phyloP scores from a whole-genome alignment of 2,329 filamentous ascomycete species.

The Anthostomella pinea region DNA sequence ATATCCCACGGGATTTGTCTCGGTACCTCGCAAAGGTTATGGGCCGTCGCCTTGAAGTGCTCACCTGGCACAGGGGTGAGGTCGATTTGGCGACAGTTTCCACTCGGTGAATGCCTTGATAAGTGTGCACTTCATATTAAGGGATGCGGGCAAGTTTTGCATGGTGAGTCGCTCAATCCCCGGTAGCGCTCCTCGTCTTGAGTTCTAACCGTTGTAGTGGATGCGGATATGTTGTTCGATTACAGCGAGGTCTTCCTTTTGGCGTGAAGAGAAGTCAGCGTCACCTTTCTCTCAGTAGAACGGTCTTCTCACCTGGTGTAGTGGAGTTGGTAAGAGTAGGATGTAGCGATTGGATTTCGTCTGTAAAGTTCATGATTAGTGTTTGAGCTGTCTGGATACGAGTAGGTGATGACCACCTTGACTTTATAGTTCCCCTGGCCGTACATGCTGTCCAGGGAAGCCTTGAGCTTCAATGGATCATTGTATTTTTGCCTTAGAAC shows the following conservation, averaged over 20 bases:
- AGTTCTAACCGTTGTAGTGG: not conserved
- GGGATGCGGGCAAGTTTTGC: no score
- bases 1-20: no score
- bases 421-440: slow-evolving; percentile 15
- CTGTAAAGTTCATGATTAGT: slow-evolving; percentile 6
- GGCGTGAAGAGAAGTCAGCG: not conserved
- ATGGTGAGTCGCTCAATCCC: no score
- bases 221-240: not conserved
- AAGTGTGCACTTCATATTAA: no score
- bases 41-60: no score
- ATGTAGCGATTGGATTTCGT: slow-evolving; percentile 13
- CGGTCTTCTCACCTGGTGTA: slow-evolving; percentile 6
- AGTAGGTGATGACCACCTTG: slow-evolving; percentile 10
- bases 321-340: slow-evolving; percentile 7
- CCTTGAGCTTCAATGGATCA: slow-evolving; percentile 15
- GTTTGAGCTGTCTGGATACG: not conserved
- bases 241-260: not conserved
- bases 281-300: not conserved
- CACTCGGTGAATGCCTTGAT: no score
- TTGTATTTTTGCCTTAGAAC: slow-evolving; percentile 18
- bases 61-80: no score
- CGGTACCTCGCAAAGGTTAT: no score
- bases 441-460: slow-evolving; percentile 9
- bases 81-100: no score
- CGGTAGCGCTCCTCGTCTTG: no score